Base-by-base conservation (phyloP, 2,329 filamentous ascomycete species). In the Aspergillus novofumigatus region DNA sequence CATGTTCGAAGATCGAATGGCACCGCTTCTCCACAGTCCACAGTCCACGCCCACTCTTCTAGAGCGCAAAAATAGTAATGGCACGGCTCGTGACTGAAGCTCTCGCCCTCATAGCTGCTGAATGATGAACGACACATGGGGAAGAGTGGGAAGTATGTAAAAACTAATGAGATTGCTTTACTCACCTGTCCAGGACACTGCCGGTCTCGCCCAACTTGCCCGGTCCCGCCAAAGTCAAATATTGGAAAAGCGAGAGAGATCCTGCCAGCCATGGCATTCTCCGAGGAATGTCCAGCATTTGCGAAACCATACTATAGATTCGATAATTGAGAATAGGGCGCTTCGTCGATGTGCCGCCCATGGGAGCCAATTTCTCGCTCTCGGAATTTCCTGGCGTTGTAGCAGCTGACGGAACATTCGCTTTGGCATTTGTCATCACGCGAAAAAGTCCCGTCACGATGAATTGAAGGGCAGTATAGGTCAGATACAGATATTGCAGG, bases 231-330 rank as follows among this genome's bases (percentile, higher is more conserved):
- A 93, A 76, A 67, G 86, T 82, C 64, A 86, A 81, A 80, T 89
- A 87, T 76, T 94, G 91, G 64, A 88, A 73, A 74, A 96, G 83
- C 56, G 89, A 89, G 59, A 94, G 73, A 65, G 84, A 78, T 70
- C 91, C 91, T 69, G 81, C 82, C 56, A 96, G 82, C 93, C 93
- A 97, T 62, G 93, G 93, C 91, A 96, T 96, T 74, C 91, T 89
- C 63, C 79, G 75, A 64, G 88, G 81, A 69, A 96, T 76, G 79
- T 92, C 86, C 65, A 92, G 76, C 61, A 96, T 75, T 72, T 85
- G 86, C 60, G 86, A 86, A 56, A 88, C 73, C 75, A 89, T 90
- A 66, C 86, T 80, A 86, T 90, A 96, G 53, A 91, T 72, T 67
- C 84, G 85, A 81, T 94, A 96, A 63, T 83, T 82, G 59, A 94